These are phyloP conservation scores for Sanghuangporus weigelae DNA, from an alignment of 1,284 basidiomycete species.

Conservation along the genomic window DNA sequence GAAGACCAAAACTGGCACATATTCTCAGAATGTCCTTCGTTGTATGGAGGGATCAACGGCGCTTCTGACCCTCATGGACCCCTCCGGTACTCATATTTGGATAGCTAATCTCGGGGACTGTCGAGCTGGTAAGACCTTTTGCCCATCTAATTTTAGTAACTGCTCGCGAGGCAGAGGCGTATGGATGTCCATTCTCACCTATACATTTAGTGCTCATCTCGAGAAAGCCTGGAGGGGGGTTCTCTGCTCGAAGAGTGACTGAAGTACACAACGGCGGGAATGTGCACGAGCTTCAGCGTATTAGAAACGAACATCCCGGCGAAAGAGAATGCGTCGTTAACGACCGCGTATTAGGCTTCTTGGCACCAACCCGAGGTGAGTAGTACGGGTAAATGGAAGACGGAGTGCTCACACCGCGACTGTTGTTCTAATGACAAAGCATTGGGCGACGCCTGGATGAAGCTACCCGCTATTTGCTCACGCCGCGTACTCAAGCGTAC, in stretches of 20 bases:
- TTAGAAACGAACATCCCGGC: slow-evolving; percentile 48
- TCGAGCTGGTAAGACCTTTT: slow-evolving; percentile 44
- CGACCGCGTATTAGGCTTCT: slow-evolving; percentile 55
- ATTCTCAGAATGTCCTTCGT: slow-evolving; percentile 32
- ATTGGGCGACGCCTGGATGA: slow-evolving; percentile 58
- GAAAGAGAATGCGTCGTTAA: slow-evolving; percentile 46
- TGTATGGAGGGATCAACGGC: slow-evolving; percentile 62
- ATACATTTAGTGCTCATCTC: slow-evolving; percentile 41
- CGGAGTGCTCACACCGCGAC: background rate
- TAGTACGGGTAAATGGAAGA: slow-evolving; percentile 12
- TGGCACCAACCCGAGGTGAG: slow-evolving; percentile 62
- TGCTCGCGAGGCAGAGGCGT: slow-evolving; percentile 8
- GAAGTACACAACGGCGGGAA: slow-evolving; percentile 54
- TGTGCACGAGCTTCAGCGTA: slow-evolving; percentile 39
- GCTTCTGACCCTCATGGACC: slow-evolving; percentile 51
- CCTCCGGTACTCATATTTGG: slow-evolving; percentile 49
- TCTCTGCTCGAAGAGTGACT: slow-evolving; percentile 41
- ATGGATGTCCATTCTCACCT: slow-evolving; percentile 1
- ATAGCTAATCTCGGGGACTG: slow-evolving; percentile 64
- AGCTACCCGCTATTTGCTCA: slow-evolving; percentile 54
- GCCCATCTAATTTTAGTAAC: background rate
- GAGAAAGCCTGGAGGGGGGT: slow-evolving; percentile 32
- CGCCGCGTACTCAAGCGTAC: slow-evolving; percentile 45
- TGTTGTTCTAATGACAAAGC: slow-evolving; percentile 32
- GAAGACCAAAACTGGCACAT: slow-evolving; percentile 22